Conservation (phyloP, 1,284 basidiomycete species). For the Leccinum fuscescens region DNA sequence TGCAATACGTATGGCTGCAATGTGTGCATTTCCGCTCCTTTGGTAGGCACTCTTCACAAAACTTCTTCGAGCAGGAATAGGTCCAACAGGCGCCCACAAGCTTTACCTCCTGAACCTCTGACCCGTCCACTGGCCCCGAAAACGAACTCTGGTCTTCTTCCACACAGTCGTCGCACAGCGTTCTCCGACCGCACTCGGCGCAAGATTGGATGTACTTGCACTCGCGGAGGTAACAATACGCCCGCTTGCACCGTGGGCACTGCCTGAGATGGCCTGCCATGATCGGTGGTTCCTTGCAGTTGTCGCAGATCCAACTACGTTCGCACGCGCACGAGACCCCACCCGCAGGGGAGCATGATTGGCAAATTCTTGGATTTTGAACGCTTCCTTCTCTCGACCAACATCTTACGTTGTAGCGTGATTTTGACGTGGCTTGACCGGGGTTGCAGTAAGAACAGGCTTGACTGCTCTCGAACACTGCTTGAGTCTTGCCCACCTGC, state of each 20-base stretch:
- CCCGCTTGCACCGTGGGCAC: neutral
- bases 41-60: slow-evolving; percentile 11
- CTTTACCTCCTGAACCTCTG: neutral
- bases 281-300: slow-evolving; percentile 14
- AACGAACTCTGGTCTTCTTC: slow-evolving; percentile 21
- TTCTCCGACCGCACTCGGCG: slow-evolving; percentile 13
- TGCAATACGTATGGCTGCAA: no score
- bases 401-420: neutral
- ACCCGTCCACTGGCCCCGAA: neutral
- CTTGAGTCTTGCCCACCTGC: neutral
- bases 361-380: neutral
- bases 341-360: neutral
- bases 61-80: slow-evolving; percentile 5
- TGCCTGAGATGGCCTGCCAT: neutral
- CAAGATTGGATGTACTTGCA: slow-evolving; percentile 20
- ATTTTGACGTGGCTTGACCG: neutral
- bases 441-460: neutral
- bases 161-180: slow-evolving; percentile 10
- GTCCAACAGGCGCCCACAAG: slow-evolving; percentile 4
- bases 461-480: slow-evolving; percentile 16
- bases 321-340: slow-evolving; percentile 23
- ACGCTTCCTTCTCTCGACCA: neutral
- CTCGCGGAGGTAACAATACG: neutral
- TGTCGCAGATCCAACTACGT: slow-evolving; percentile 22
- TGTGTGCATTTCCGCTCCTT: no score